Conservation (phyloP, 768 basidiomycete genomes). For the Tricholoma sp. region DNA sequence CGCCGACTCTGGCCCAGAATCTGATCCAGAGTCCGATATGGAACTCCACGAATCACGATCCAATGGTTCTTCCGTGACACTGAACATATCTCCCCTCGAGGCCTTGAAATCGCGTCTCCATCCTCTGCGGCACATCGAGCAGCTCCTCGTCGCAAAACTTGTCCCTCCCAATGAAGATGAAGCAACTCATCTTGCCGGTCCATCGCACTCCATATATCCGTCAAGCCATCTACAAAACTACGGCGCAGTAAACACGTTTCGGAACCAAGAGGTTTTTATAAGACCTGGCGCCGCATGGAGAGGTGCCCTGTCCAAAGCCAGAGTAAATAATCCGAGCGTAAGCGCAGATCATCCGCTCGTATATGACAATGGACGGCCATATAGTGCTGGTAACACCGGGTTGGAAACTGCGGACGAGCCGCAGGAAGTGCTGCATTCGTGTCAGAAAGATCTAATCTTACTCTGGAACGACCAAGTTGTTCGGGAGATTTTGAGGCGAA, state of each 20-base stretch:
- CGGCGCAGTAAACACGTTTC: constrained; percentile 16
- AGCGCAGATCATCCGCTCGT: constrained; percentile 12
- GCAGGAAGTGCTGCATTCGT: constrained; percentile 53
- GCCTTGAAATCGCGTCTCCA: constrained; percentile 56
- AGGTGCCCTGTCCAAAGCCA: constrained; percentile 44
- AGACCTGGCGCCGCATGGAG: constrained; percentile 67
- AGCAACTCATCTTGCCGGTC: constrained; percentile 34
- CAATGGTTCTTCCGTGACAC: constrained; percentile 21
- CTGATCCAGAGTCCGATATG: constrained; percentile 22
- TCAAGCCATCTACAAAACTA: constrained; percentile 16
- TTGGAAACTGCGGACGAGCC: constrained; percentile 51
- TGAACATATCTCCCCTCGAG: constrained; percentile 37
- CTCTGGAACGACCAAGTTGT: constrained; percentile 65
- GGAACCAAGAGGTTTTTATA: constrained; percentile 52
- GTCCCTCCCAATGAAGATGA: constrained; percentile 65
- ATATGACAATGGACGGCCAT: constrained; percentile 27
- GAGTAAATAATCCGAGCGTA: constrained; percentile 28
- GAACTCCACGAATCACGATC: constrained; percentile 14
- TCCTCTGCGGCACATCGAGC: constrained; percentile 67
- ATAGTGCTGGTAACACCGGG: constrained; percentile 41
- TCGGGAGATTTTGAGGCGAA: constrained; percentile 45
- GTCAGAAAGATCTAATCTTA: constrained; percentile 56
- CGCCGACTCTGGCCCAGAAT: constrained; percentile 17
- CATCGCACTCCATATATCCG: constrained; percentile 16
- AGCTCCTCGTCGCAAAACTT: constrained; percentile 62